phyloP scores from a whole-genome alignment of 495 filamentous ascomycete genomes.

The Poronia punctata region DNA sequence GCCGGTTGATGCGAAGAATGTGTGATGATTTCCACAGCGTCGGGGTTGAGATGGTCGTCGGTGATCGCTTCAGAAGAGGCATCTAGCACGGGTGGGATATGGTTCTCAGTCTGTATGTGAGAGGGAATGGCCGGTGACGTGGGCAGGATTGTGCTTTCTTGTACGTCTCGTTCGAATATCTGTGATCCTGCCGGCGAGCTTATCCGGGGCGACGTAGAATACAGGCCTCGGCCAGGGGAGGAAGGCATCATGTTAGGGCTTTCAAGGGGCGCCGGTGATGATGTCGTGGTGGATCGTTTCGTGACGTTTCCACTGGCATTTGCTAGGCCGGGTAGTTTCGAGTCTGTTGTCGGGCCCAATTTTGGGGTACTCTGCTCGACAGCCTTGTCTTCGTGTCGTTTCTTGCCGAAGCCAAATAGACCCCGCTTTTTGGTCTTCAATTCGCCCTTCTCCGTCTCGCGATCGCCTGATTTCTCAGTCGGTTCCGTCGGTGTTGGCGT shows the following conservation, averaged over 20 bases:
- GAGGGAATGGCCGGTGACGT: slow-evolving; percentile 71
- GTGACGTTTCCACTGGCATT: slow-evolving; percentile 10
- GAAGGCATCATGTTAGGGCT: slow-evolving; percentile 41
- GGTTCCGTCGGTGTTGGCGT: slow-evolving; percentile 27
- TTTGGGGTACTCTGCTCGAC: slow-evolving; percentile 16
- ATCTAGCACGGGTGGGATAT: slow-evolving; percentile 84
- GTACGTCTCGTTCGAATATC: slow-evolving; percentile 91
- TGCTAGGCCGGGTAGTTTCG: slow-evolving; percentile 20
- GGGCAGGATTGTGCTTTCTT: slow-evolving; percentile 64
- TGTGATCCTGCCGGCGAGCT: slow-evolving; percentile 66
- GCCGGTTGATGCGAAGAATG: slow-evolving; percentile 77
- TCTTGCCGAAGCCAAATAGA: slow-evolving; percentile 61
- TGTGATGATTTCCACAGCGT: slow-evolving; percentile 83
- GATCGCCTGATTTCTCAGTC: slow-evolving; percentile 26
- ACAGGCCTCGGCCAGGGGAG: slow-evolving; percentile 44
- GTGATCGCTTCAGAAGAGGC: slow-evolving; percentile 86
- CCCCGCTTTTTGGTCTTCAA: slow-evolving; percentile 43
- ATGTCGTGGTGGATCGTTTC: slow-evolving; percentile 27
- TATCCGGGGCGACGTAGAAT: slow-evolving; percentile 51
- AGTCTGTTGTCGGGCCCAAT: slow-evolving; percentile 20
- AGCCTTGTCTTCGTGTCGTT: slow-evolving; percentile 48
- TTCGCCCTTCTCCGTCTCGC: slow-evolving; percentile 19
- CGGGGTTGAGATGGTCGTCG: slow-evolving; percentile 64
- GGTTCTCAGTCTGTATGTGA: slow-evolving; percentile 86
- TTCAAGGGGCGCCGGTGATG: slow-evolving; percentile 38